Conservation (phyloP, 2,329 filamentous ascomycete species). For the Paraphaeosphaeria minitans region DNA sequence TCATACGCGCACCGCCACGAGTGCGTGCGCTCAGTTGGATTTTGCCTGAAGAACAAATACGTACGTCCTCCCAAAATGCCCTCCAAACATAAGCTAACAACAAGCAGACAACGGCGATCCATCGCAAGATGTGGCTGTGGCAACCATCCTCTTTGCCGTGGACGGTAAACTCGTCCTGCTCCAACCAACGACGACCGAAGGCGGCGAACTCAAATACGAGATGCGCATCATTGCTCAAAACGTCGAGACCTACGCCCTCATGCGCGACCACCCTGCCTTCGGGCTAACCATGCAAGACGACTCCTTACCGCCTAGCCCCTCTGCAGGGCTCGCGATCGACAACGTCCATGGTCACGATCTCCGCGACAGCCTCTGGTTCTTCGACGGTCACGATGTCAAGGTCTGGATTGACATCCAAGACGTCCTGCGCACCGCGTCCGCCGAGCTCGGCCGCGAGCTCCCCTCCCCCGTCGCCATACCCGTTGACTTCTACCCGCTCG, state of each 20-base stretch:
- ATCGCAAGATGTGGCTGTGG: constrained; percentile 90
- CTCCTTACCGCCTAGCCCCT: constrained; percentile 56
- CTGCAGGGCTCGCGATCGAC: constrained; percentile 52
- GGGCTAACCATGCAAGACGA: constrained; percentile 54
- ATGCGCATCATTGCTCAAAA: constrained; percentile 97
- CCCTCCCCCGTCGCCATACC: constrained; percentile 76
- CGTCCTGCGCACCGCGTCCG: constrained; percentile 72
- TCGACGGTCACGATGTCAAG: constrained; percentile 84
- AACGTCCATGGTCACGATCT: constrained; percentile 62
- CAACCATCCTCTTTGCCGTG: constrained; percentile 93
- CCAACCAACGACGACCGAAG: constrained; percentile 81
- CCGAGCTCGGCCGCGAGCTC: constrained; percentile 70
- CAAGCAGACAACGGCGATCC: constrained; percentile 78
- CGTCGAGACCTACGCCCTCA: constrained; percentile 92
- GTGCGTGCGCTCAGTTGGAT: constrained; percentile 96
- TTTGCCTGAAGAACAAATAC: constrained; percentile 84
- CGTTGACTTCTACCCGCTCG: constrained; percentile 95
- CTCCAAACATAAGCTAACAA: constrained; percentile 22
- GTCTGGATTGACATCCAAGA: constrained; percentile 90
- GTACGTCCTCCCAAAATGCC: constrained; percentile 49
- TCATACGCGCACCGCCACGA: constrained; percentile 88
- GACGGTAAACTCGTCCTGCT: constrained; percentile 94
- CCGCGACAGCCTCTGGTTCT: constrained; percentile 90
- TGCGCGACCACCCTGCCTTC: constrained; percentile 76
- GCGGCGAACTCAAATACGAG: constrained; percentile 90